Evolutionary conservation across 495 filamentous ascomycete species (phyloP).

Genomic region (Penicillium bialowiezense): DNA sequence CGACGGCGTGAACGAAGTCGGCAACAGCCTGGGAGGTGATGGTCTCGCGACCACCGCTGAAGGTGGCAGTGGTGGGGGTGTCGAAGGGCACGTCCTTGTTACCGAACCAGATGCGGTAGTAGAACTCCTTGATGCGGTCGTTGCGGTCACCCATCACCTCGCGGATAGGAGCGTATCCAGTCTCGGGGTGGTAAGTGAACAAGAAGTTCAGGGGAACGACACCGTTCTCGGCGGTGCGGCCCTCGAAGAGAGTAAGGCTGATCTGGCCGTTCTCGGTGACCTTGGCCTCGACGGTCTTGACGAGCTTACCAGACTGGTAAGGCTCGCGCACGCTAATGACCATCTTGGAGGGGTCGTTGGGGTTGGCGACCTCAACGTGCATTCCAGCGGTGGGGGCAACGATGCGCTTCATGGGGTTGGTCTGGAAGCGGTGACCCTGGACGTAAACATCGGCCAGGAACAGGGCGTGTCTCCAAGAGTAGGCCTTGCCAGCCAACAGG

Average conservation of each 20-base stretch:
- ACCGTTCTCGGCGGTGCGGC: conserved; percentile 76
- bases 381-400: conserved; percentile 82
- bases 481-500: conserved; percentile 78
- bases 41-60: conserved; percentile 80
- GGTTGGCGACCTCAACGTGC: conserved; percentile 81
- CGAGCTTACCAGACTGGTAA: conserved; percentile 60
- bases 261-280: conserved; percentile 75
- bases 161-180: conserved; percentile 89
- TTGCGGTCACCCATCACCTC: conserved; percentile 95
- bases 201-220: conserved; percentile 75
- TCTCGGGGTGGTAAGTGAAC: conserved; percentile 90
- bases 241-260: conserved; percentile 79
- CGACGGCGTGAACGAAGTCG: conserved; percentile 97
- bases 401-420: conserved; percentile 89
- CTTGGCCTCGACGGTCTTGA: conserved; percentile 82
- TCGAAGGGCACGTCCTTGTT: conserved; percentile 82
- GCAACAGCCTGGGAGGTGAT: conserved; percentile 91
- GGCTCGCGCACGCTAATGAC: conserved; percentile 74
- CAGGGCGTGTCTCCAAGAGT: conserved; percentile 95
- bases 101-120: conserved; percentile 93
- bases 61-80: conserved; percentile 74
- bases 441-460: conserved; percentile 93
- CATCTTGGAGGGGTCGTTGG: conserved; percentile 74
- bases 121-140: conserved; percentile 96
- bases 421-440: conserved; percentile 94